phyloP scores from a whole-genome alignment of 2,329 filamentous ascomycete species.

The Pseudopyricularia cyperi region DNA sequence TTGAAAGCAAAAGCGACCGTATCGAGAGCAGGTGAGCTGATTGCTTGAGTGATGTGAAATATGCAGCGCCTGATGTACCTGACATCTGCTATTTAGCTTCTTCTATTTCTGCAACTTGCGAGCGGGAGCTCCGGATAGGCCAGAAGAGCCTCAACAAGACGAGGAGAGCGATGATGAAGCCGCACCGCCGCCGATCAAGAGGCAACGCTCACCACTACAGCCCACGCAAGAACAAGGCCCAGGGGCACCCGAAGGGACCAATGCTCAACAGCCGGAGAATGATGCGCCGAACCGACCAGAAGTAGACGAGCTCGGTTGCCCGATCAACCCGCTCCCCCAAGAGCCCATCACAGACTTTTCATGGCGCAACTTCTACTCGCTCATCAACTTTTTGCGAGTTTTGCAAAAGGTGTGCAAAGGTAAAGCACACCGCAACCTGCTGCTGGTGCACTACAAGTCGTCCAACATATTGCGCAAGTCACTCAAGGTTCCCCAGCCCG shows the following conservation, averaged over 20 bases:
- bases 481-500: conserved; percentile 77
- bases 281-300: conserved; percentile 31
- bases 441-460: conserved; percentile 92
- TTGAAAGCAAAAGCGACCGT: conserved; percentile 74
- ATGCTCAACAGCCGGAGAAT: background rate
- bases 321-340: conserved; percentile 53
- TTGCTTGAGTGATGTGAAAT: background rate
- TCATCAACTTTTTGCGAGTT: conserved; percentile 88
- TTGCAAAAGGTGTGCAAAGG: conserved; percentile 96
- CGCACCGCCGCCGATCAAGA: conserved; percentile 68
- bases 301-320: conserved; percentile 82
- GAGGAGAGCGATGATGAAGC: conserved; percentile 62
- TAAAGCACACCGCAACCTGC: conserved; percentile 86
- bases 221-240: background rate
- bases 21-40: conserved; percentile 61
- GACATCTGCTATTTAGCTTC: conserved; percentile 42
- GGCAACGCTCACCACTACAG: conserved; percentile 29
- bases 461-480: conserved; percentile 84
- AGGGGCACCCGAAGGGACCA: background rate
- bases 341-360: conserved; percentile 82
- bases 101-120: conserved; percentile 79
- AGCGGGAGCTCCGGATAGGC: conserved; percentile 15
- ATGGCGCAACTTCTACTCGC: conserved; percentile 86
- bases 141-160: conserved; percentile 21
- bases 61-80: conserved; percentile 3